Conservation (phyloP, 164 flowering plant genomes). For the Stephania cephalantha region DNA sequence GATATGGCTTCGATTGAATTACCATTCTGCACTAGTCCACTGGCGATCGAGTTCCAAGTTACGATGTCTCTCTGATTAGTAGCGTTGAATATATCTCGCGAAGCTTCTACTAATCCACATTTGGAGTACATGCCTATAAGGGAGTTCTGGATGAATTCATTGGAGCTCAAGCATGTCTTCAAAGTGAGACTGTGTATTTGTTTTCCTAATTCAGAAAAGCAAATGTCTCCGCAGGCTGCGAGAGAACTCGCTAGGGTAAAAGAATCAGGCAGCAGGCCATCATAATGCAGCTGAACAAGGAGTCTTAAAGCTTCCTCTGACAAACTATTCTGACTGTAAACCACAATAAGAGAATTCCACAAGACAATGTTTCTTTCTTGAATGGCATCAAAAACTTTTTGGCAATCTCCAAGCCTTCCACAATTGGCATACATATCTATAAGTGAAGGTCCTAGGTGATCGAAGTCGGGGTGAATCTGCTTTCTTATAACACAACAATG, state of each 20-base stretch:
- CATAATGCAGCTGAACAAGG: slow-evolving; percentile 35
- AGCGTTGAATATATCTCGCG: slow-evolving; percentile 34
- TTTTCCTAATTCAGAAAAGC: slow-evolving; percentile 35
- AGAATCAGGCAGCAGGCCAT: slow-evolving; percentile 51
- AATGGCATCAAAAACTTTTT: slow-evolving; percentile 28
- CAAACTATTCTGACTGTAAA: slow-evolving; percentile 39
- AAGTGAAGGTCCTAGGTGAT: slow-evolving; percentile 40
- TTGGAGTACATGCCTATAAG: slow-evolving; percentile 73
- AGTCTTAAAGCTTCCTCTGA: slow-evolving; percentile 39
- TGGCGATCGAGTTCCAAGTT: slow-evolving; percentile 76
- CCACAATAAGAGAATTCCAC: slow-evolving; percentile 67
- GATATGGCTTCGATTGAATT: slow-evolving; percentile 43
- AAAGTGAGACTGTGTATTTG: slow-evolving; percentile 51
- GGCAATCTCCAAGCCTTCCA: slow-evolving; percentile 29
- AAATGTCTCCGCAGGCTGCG: slow-evolving; percentile 49
- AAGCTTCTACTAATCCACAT: slow-evolving; percentile 49
- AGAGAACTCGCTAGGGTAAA: slow-evolving; percentile 54
- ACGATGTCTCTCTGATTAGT: slow-evolving; percentile 34
- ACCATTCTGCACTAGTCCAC: slow-evolving; percentile 66
- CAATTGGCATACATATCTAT: slow-evolving; percentile 51
- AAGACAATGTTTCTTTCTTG: slow-evolving; percentile 33
- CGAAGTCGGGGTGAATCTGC: slow-evolving; percentile 30
- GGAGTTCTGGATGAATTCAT: slow-evolving; percentile 63
- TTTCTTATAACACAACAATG: slow-evolving; percentile 53
- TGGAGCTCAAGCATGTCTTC: slow-evolving; percentile 32